Base-by-base conservation (phyloP, 257 asterid species). In the Fraxinus excelsior region DNA sequence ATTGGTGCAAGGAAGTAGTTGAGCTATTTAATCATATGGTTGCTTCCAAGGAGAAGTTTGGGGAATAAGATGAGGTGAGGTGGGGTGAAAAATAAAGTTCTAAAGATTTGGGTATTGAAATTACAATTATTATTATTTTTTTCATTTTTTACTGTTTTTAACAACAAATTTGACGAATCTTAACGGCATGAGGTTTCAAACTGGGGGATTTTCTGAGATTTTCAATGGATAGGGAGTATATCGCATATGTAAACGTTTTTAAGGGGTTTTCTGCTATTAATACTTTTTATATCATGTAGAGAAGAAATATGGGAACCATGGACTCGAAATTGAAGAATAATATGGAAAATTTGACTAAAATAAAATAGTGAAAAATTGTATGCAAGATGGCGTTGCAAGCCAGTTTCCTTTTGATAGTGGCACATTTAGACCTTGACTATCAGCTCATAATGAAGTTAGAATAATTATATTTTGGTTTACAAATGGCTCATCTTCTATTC, bases 11-110 rank as follows among this genome's bases (percentile, higher is more conserved):
- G 32, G 90, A 94, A 76, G 96, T 91, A 5, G 78, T 92, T 53
- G 88, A 81, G 44, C 78, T 92, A 80, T 90, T 88, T 53, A 90
- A 92, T 81, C 74, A 67, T 26, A 92, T 92, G 94, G 46, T 83
- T n/a, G 72, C 2, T n/a, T 83, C 38, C 38, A 60, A 12, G 40
- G 84, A 82, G 7, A 77, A 67, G 72, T 85, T 88, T 44, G 90
- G 32, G 32, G 32, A 29, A 29, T 0, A 29, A 29, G 32, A 29
- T 29, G 32, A 29, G 32, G 32, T 29, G 32, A 29, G 32, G 32
- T 29, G 32, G 32, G 32, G 3, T 29, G 32, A 3, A 29, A 29
- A 29, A 29, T 29, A 2, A 29, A 29, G 32, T 29, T 29, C 32
- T 29, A 29, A 29, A 29, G 32, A 29, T 29, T 29, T 29, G 32